Base-by-base conservation (phyloP, 225 moss, liverwort and hornwort species). In the Bryum argenteum region DNA sequence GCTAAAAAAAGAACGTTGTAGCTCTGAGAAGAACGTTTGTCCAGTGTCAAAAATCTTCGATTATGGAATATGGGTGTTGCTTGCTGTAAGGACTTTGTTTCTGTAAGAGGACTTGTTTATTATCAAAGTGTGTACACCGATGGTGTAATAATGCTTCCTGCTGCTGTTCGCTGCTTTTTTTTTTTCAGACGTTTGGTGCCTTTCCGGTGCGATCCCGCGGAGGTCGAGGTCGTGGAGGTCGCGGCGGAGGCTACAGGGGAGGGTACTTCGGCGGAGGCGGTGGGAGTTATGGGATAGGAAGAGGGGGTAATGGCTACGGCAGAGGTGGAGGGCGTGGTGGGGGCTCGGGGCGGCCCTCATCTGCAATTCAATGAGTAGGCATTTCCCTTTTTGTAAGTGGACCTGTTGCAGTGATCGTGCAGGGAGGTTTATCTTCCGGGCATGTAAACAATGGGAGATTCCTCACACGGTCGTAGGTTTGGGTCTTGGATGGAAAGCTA, bases 281-380 rank as follows among this genome's bases (percentile, higher is more conserved):
- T 67, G 82, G 78, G 53, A 70, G 63, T 71, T 87, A 82, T 26
- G 79, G 82, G 77, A 83, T 87, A 39, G 87, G 90, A 62, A 87
- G 91, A 74, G 44, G 44, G 11, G 85, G 87, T 22, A 83, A 76
- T 77, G 78, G 85, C 18, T 79, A 85, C 58, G 85, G 89, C 66
- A 89, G 87, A 81, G 85, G 89, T 63, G 87, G 87, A 81, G 93
- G 91, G 19, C 91, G 93, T 77, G 91, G n/a, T n/a, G n/a, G n/a
- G n/a, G n/a, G 93, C 19, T 65, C 80, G 52, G 67, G 83, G 53
- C 87, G 89, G 17, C 73, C 86, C 77, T 80, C 88, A 19, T 84
- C 88, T 51, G 88, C 88, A 54, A 92, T 88, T 57, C 24, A 24
- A 62, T 81, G 57, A 77, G 55, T 54, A 10, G 43, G 16, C 33